Conservation (phyloP, 768 basidiomycete genomes). For the Tylopilus rubrobrunneus region DNA sequence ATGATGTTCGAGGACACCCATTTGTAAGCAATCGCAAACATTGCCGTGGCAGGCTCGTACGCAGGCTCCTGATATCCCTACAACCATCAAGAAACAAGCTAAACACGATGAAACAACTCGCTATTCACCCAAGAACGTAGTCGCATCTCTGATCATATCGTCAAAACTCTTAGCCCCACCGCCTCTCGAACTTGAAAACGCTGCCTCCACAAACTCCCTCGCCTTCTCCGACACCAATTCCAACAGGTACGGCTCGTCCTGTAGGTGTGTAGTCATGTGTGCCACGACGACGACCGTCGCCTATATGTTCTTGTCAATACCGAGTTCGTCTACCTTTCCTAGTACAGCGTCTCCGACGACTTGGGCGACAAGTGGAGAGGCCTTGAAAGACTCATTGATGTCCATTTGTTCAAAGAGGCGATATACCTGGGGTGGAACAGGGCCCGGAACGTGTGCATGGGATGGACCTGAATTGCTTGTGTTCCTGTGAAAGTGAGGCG, state of each 20-base stretch:
- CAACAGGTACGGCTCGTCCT: slow-evolving; percentile 37
- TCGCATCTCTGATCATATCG: slow-evolving; percentile 17
- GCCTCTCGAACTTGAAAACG: not conserved
- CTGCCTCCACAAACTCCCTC: slow-evolving; percentile 33
- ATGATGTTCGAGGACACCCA: no score
- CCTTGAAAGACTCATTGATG: slow-evolving; percentile 35
- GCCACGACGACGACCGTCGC: slow-evolving; percentile 46
- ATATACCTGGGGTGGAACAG: slow-evolving; percentile 20
- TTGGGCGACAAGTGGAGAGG: slow-evolving; percentile 20
- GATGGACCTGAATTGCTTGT: not conserved
- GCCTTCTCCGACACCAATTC: slow-evolving; percentile 42
- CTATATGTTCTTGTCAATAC: slow-evolving; percentile 41
- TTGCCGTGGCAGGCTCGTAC: no score
- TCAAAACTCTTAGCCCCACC: slow-evolving; percentile 10
- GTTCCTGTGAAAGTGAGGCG: slow-evolving; percentile 27
- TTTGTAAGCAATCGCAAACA: no score
- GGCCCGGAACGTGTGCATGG: not conserved
- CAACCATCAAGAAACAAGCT: no score
- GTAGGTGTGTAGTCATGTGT: slow-evolving; percentile 39
- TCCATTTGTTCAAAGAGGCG: slow-evolving; percentile 38
- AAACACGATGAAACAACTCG: no score
- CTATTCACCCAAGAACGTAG: slow-evolving; percentile 2
- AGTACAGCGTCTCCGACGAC: slow-evolving; percentile 37
- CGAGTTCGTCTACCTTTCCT: slow-evolving; percentile 27
- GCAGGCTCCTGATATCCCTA: no score